Conservation (phyloP, 352 stramenopile genomes). For the Globisporangium perplexum region DNA sequence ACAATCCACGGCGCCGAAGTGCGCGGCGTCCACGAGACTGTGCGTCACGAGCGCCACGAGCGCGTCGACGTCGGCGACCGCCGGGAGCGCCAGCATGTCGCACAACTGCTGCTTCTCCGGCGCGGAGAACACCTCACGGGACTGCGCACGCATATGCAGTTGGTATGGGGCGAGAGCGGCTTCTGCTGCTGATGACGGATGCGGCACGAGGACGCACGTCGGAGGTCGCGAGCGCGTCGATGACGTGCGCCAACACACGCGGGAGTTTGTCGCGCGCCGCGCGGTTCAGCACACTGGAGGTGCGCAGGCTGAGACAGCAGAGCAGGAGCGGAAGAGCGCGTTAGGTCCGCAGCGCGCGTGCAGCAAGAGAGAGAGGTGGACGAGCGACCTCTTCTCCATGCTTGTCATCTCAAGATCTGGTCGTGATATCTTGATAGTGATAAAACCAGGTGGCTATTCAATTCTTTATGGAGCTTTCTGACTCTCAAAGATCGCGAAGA, state of each 20-base stretch:
- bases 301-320: not conserved
- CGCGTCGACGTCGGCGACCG: constrained; percentile 28
- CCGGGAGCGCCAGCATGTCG: constrained; percentile 35
- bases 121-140: constrained; percentile 29
- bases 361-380: no score
- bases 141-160: constrained; percentile 1
- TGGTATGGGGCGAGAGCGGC: no score
- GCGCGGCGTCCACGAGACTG: constrained; percentile 37
- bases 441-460: no score
- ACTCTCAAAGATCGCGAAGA: not conserved
- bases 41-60: constrained; percentile 20
- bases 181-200: not conserved
- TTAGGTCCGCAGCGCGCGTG: no score
- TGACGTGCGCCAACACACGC: constrained; percentile 46
- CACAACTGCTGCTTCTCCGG: constrained; percentile 41
- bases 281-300: constrained; percentile 26
- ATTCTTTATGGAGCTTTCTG: no score
- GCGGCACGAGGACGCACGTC: constrained; percentile 14
- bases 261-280: constrained; percentile 39
- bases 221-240: constrained; percentile 36
- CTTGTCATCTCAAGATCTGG: no score
- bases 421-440: no score
- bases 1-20: constrained; percentile 31
- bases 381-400: no score
- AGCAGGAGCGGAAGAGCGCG: not conserved